phyloP scores from a whole-genome alignment of 768 basidiomycete species.

The Dioszegia aurantiaca region DNA sequence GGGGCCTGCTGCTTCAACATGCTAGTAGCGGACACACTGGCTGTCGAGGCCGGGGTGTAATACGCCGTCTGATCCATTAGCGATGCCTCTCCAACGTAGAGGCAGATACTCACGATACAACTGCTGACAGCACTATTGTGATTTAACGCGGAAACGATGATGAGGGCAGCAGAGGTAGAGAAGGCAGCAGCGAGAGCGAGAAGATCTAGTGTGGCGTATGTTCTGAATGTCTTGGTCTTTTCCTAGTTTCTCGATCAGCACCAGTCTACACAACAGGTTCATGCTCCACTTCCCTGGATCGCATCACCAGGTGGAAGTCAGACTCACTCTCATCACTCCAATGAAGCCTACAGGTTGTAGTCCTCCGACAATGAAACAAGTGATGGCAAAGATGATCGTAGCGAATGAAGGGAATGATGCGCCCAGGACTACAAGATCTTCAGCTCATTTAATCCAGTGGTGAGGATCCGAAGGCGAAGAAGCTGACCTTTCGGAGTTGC shows the following conservation, averaged over 20 bases:
- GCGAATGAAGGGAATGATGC: slow-evolving; percentile 77
- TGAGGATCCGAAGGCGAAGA: no score
- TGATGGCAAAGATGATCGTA: slow-evolving; percentile 66
- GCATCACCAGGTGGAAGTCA: no score
- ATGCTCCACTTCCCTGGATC: no score
- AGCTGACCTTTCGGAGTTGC: slow-evolving; percentile 36
- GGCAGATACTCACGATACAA: slow-evolving; percentile 57
- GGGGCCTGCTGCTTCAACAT: slow-evolving; percentile 58
- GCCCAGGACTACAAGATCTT: slow-evolving; percentile 89
- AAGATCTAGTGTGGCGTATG: slow-evolving; percentile 37
- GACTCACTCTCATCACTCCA: slow-evolving; percentile 70
- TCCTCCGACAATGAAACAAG: slow-evolving; percentile 72
- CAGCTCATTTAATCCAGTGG: no score
- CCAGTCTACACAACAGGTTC: background rate
- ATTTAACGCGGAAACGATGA: slow-evolving; percentile 70
- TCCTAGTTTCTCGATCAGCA: slow-evolving; percentile 31
- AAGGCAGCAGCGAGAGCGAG: slow-evolving; percentile 59
- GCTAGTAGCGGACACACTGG: slow-evolving; percentile 32
- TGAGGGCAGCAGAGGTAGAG: slow-evolving; percentile 74
- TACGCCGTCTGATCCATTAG: slow-evolving; percentile 4
- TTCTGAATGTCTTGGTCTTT: slow-evolving; percentile 48
- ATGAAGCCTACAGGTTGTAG: slow-evolving; percentile 80
- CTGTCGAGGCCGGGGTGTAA: slow-evolving; percentile 7
- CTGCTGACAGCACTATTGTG: slow-evolving; percentile 68
- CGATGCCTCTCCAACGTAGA: background rate